These are phyloP conservation scores for Neoscytalidium dimidiatum DNA, from an alignment of 2,329 filamentous ascomycete genomes.

Conservation along the genomic window DNA sequence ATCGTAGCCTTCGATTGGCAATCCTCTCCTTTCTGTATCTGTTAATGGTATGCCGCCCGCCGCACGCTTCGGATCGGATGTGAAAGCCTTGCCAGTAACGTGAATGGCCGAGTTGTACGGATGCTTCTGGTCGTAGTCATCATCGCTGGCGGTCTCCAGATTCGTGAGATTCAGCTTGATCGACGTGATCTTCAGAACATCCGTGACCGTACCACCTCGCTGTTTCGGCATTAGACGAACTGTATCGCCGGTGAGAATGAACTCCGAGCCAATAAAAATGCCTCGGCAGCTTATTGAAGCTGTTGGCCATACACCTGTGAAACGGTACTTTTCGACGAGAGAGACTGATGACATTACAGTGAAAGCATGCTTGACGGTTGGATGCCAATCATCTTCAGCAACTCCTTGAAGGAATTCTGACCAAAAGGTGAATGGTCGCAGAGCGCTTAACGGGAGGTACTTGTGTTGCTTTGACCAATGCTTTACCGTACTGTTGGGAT, in stretches of 20 bases:
- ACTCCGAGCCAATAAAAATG: constrained; percentile 59
- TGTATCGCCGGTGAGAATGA: constrained; percentile 56
- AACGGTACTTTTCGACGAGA: constrained; percentile 53
- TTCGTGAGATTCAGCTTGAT: constrained; percentile 54
- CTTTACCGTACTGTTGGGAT: constrained; percentile 54
- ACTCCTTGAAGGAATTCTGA: constrained; percentile 49
- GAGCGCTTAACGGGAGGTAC: constrained; percentile 56
- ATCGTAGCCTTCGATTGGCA: constrained; percentile 46
- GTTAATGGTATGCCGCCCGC: neutral
- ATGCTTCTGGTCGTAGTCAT: constrained; percentile 47
- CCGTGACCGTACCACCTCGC: constrained; percentile 39
- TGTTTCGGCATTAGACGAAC: constrained; percentile 49
- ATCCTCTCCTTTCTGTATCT: neutral
- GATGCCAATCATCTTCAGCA: constrained; percentile 48
- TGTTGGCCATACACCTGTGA: constrained; percentile 57
- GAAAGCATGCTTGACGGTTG: constrained; percentile 57
- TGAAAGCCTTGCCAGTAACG: constrained; percentile 49
- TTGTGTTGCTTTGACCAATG: constrained; percentile 54
- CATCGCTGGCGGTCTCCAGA: constrained; percentile 49
- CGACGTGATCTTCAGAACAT: constrained; percentile 56
- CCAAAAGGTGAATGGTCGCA: constrained; percentile 59
- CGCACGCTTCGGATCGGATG: constrained; percentile 25
- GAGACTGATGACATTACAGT: constrained; percentile 56
- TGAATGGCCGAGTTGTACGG: constrained; percentile 51
- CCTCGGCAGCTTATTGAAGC: constrained; percentile 56